phyloP scores from a whole-genome alignment of 257 asterid genomes.

The Solanum rostratum region DNA sequence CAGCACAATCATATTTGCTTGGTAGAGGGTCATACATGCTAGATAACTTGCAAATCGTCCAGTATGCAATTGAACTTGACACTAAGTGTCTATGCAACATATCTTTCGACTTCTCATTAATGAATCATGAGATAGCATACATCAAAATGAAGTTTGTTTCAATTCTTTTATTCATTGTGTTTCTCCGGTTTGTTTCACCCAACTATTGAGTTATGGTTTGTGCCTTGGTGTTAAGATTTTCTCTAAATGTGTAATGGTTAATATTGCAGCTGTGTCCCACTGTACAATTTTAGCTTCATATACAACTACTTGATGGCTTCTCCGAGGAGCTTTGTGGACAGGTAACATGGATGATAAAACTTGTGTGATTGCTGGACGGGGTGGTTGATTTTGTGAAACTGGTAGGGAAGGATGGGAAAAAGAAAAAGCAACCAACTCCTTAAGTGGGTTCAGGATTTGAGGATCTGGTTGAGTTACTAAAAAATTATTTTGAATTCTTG shows the following conservation, averaged over 20 bases:
- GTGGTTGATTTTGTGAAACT: not conserved
- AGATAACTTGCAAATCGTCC: not conserved
- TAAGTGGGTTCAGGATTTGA: not conserved
- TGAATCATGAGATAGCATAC: not conserved
- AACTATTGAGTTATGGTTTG: not conserved
- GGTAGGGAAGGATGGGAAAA: not conserved
- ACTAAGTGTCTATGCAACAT: not conserved
- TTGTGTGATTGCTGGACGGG: not conserved
- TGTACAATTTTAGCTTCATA: conserved; percentile 84
- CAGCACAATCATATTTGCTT: not conserved
- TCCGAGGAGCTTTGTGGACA: conserved; percentile 95
- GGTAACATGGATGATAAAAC: conserved; percentile 27
- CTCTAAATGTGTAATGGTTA: conserved; percentile 18
- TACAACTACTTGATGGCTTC: conserved; percentile 71
- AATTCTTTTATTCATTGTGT: not conserved
- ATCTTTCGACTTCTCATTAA: not conserved
- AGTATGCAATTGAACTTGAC: not conserved
- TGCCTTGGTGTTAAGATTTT: not conserved
- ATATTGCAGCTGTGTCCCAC: conserved; percentile 78
- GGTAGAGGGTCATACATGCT: not conserved
- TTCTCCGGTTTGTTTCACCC: not conserved
- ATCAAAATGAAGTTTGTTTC: not conserved
- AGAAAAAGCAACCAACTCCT: not conserved
- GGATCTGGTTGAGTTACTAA: not conserved
- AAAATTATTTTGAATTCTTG: not conserved